Percentiles rank a stretch among this genome's conserved stretches.
Conservation (phyloP, 2,329 filamentous ascomycete genomes). For the Whalleya microplaca region DNA sequence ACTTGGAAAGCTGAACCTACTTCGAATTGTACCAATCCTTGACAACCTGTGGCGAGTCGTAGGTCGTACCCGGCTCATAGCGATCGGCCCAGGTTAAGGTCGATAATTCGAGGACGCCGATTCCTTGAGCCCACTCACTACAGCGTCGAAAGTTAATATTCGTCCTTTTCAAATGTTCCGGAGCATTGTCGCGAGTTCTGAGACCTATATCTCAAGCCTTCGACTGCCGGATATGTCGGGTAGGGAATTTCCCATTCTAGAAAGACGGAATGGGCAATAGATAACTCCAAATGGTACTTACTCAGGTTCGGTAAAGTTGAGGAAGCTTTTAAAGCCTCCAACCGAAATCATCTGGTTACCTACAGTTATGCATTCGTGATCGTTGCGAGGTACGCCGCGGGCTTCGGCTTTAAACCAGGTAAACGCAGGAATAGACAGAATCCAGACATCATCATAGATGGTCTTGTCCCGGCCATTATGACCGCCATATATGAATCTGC, state of each 20-base stretch:
- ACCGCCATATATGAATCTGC: constrained; percentile 6
- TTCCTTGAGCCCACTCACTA: neutral
- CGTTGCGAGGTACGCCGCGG: neutral
- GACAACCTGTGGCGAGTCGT: neutral
- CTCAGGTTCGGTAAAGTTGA: neutral
- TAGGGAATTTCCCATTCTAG: too few species aligned
- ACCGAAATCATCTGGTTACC: neutral
- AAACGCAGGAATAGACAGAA: constrained; percentile 2
- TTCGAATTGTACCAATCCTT: neutral
- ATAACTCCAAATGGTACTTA: too few species aligned
- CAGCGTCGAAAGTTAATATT: too few species aligned
- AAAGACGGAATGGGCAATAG: too few species aligned
- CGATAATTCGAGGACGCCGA: neutral
- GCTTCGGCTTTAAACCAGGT: constrained; percentile 1
- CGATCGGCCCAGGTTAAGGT: neutral
- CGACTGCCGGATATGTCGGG: too few species aligned
- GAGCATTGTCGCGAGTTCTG: too few species aligned
- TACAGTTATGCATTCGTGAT: neutral
- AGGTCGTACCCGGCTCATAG: neutral
- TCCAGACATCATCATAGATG: neutral
- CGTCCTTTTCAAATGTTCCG: too few species aligned
- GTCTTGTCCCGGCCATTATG: neutral
- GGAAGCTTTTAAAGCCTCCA: neutral
- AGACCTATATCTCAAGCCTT: too few species aligned
- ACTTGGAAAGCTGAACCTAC: neutral